Evolutionary conservation across 208 protist genomes (phyloP).

Genomic region (Leishmania turanica): DNA sequence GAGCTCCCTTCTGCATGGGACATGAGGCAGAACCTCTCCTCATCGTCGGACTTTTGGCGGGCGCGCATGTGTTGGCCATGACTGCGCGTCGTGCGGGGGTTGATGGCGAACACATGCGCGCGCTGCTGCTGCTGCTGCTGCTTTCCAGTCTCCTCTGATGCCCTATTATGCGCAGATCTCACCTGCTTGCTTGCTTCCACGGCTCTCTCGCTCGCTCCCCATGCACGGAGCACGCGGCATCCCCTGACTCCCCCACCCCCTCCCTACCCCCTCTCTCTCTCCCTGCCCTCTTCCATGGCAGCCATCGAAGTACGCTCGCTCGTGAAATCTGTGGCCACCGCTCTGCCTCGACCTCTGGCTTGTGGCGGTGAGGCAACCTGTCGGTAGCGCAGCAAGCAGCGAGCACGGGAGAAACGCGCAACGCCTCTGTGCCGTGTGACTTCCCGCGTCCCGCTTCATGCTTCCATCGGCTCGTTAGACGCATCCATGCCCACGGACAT

Average conservation of each 20-base stretch:
- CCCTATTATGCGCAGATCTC: neutral
- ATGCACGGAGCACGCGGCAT: neutral
- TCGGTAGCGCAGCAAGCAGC: neutral
- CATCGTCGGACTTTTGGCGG: neutral
- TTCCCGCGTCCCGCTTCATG: neutral
- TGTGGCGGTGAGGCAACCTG: no score
- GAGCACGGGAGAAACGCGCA: neutral
- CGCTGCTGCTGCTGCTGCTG: neutral
- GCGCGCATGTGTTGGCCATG: neutral
- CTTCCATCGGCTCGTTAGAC: neutral
- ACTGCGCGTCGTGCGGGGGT: no score
- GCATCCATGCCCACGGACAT: neutral
- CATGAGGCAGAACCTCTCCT: neutral
- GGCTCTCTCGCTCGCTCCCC: neutral
- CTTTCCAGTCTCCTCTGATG: neutral
- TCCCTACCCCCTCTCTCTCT: neutral
- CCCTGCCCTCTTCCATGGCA: neutral
- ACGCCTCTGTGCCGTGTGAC: neutral
- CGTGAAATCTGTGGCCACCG: neutral
- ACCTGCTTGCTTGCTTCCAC: neutral
- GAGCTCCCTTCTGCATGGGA: no score
- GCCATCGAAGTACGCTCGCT: neutral
- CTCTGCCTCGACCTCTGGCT: neutral
- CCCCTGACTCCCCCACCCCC: neutral
- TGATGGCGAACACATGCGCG: no score